Conservation (phyloP, 2,329 filamentous ascomycete genomes). For the Lachnellula occidentalis region DNA sequence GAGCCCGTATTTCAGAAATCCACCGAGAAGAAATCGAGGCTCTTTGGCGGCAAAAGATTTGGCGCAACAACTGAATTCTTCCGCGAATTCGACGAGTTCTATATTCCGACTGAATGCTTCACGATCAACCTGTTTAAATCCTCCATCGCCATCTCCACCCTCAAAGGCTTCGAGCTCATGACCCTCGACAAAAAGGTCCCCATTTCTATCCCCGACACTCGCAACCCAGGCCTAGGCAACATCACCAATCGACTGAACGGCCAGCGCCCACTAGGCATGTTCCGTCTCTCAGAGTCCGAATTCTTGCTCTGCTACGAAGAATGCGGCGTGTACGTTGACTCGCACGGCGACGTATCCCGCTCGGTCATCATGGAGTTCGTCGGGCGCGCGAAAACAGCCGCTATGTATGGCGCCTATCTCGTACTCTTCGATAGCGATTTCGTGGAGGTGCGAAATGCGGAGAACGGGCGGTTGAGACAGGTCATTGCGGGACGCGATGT, state of each 20-base stretch:
- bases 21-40: slow-evolving; percentile 71
- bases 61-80: slow-evolving; percentile 86
- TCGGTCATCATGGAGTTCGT: slow-evolving; percentile 98
- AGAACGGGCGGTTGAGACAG: slow-evolving; percentile 88
- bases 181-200: slow-evolving; percentile 96
- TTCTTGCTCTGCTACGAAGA: slow-evolving; percentile 93
- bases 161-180: slow-evolving; percentile 90
- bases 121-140: slow-evolving; percentile 95
- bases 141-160: slow-evolving; percentile 84
- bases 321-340: slow-evolving; percentile 96
- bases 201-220: slow-evolving; percentile 86
- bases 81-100: slow-evolving; percentile 98
- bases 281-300: slow-evolving; percentile 84
- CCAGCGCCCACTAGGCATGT: slow-evolving; percentile 90
- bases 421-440: slow-evolving; percentile 94
- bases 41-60: slow-evolving; percentile 48
- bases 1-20: slow-evolving; percentile 95
- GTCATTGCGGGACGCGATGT: slow-evolving; percentile 92
- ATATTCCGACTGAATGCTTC: slow-evolving; percentile 91
- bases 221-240: slow-evolving; percentile 69
- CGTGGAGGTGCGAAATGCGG: slow-evolving; percentile 92
- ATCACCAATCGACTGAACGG: slow-evolving; percentile 80
- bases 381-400: slow-evolving; percentile 81
- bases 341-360: slow-evolving; percentile 91
- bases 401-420: slow-evolving; percentile 86